A percentile compares a stretch with the other conserved stretches of the same genome.
These are phyloP conservation scores for Peniophora sp. DNA, from an alignment of 1,284 basidiomycete species.

Conservation along the genomic window DNA sequence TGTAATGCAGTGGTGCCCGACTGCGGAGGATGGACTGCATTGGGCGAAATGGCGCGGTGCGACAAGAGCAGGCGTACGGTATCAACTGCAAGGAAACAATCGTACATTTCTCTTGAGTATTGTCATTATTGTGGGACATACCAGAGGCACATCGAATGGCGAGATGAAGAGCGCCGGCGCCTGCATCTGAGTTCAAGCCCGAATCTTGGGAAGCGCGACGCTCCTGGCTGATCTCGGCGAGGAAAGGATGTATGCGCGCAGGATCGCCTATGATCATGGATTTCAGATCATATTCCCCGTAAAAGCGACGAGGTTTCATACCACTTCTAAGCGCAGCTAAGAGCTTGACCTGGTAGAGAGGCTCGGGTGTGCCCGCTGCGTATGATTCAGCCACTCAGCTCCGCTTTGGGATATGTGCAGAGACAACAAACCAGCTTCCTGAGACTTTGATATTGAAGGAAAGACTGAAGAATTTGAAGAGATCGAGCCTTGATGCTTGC, in stretches of 20 bases:
- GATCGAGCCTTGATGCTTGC: too few relatives aligned
- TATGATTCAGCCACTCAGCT: neutral
- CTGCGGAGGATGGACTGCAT: conserved; percentile 59
- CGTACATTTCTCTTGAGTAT: neutral
- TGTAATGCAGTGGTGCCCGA: conserved; percentile 83
- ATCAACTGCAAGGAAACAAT: conserved; percentile 31
- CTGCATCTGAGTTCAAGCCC: conserved; percentile 41
- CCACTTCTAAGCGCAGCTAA: conserved; percentile 71
- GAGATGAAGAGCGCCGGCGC: conserved; percentile 75
- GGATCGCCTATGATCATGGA: conserved; percentile 51
- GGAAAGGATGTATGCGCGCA: conserved; percentile 73
- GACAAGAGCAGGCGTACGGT: conserved; percentile 65
- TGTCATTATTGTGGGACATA: conserved; percentile 28
- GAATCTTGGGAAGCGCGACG: conserved; percentile 40
- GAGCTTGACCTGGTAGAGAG: conserved; percentile 73
- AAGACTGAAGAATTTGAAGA: neutral
- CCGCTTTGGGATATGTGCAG: neutral
- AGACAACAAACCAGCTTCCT: neutral
- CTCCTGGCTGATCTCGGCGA: conserved; percentile 68
- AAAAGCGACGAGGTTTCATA: conserved; percentile 14
- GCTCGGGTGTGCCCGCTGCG: conserved; percentile 27
- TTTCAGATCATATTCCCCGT: neutral
- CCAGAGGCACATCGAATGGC: conserved; percentile 81
- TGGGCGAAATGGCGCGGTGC: conserved; percentile 72
- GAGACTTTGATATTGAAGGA: neutral